These are phyloP conservation scores for Acidiella bohemica DNA, from an alignment of 495 filamentous ascomycete species.

Conservation along the genomic window DNA sequence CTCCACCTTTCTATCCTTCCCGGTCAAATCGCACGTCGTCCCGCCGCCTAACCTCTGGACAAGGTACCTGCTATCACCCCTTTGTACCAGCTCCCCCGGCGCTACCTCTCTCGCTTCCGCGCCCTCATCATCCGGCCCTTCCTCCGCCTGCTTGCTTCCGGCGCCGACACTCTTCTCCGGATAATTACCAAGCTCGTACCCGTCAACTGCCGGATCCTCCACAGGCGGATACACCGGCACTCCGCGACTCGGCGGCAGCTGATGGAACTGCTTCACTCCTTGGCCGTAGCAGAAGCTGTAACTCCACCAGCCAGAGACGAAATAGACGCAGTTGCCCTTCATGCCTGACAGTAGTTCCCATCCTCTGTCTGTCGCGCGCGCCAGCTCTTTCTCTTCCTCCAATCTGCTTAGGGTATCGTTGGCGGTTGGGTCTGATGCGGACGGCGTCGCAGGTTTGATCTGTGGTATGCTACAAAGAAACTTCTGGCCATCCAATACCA, in stretches of 20 bases:
- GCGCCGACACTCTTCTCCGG: constrained; percentile 20
- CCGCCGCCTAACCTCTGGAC: constrained; percentile 78
- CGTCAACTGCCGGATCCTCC: constrained; percentile 61
- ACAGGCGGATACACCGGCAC: constrained; percentile 56
- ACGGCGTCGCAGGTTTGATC: constrained; percentile 32
- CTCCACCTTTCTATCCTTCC: constrained; percentile 71
- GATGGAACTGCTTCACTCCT: constrained; percentile 85
- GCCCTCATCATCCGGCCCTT: constrained; percentile 25
- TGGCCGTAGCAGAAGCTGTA: constrained; percentile 90
- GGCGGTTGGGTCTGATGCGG: constrained; percentile 35
- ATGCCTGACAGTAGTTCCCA: constrained; percentile 83
- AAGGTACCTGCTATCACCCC: constrained; percentile 78
- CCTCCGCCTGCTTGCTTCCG: constrained; percentile 23
- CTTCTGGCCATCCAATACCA: constrained; percentile 52
- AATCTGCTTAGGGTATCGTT: constrained; percentile 42
- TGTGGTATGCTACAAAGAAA: constrained; percentile 80
- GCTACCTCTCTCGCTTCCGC: constrained; percentile 24
- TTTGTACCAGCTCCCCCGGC: constrained; percentile 31
- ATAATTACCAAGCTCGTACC: constrained; percentile 65
- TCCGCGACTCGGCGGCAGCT: constrained; percentile 49
- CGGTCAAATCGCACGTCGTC: constrained; percentile 81
- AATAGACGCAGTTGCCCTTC: constrained; percentile 81
- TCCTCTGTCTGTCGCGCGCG: constrained; percentile 67
- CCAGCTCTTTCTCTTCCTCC: constrained; percentile 75
- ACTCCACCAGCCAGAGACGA: constrained; percentile 87